Conservation (phyloP, 768 basidiomycete genomes). For the Udeniomyces megalosporus region DNA sequence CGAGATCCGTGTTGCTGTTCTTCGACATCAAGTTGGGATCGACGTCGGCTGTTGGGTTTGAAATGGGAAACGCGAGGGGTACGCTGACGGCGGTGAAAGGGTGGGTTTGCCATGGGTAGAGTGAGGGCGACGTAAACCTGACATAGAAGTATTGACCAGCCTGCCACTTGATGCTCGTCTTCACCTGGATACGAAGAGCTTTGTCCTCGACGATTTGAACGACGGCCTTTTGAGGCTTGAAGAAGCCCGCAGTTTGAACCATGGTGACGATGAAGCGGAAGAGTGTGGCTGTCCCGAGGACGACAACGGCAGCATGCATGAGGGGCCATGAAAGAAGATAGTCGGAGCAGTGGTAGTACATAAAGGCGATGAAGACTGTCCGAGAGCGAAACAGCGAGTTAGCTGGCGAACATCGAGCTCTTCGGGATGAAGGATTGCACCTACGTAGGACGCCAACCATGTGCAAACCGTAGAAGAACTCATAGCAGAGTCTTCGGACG, state of each 20-base stretch:
- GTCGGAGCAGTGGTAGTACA: not conserved
- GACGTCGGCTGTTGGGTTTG: too few species aligned
- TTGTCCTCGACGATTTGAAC: not conserved
- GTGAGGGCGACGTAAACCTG: not conserved
- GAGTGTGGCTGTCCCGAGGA: not conserved
- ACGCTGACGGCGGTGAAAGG: not conserved
- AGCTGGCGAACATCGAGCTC: too few species aligned
- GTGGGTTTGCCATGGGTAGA: not conserved
- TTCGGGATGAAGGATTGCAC: not conserved
- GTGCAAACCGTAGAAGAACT: not conserved
- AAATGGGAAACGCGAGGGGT: not conserved
- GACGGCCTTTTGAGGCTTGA: not conserved
- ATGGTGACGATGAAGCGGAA: not conserved
- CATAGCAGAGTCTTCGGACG: not conserved
- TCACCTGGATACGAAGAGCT: not conserved
- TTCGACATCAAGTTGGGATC: too few species aligned
- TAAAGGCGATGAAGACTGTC: not conserved
- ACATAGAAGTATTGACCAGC: not conserved
- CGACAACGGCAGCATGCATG: not conserved
- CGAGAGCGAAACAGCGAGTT: too few species aligned
- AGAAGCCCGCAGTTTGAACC: not conserved
- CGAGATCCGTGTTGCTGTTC: too few species aligned
- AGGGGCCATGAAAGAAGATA: not conserved
- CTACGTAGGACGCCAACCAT: not conserved
- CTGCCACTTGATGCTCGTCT: not conserved